These are phyloP conservation scores for Triticum dicoccoides DNA, from an alignment of 176 grass and related monocot species.

Conservation along the genomic window DNA sequence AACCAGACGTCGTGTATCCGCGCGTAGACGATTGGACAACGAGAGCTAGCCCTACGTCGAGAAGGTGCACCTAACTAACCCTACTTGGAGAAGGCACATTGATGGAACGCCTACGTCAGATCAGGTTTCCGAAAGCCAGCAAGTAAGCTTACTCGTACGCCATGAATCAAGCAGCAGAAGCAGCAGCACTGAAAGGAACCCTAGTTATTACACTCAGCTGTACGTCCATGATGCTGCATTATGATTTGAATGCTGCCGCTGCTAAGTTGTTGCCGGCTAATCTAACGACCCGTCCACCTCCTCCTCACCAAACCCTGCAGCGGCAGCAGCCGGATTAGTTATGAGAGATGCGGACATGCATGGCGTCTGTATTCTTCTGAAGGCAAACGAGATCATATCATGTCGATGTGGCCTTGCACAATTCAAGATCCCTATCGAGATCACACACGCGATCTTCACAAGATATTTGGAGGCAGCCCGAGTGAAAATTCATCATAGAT, in stretches of 20 bases:
- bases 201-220: background rate
- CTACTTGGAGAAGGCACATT: background rate
- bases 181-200: background rate
- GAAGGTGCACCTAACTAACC: background rate
- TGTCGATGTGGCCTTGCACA: background rate
- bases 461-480: background rate
- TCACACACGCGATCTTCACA: background rate
- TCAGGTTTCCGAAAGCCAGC: background rate
- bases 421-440: background rate
- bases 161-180: too few species aligned
- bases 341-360: background rate
- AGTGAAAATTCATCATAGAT: background rate
- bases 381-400: background rate
- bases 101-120: background rate
- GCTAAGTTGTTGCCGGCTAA: background rate
- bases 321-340: background rate
- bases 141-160: background rate
- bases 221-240: background rate
- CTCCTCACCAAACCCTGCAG: slow-evolving; percentile 9
- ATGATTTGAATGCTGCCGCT: slow-evolving; percentile 21
- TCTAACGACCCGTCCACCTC: background rate
- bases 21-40: background rate
- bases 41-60: background rate
- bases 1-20: background rate
- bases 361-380: background rate